Evolutionary conservation across 2,329 filamentous ascomycete genomes (phyloP).

Genomic region (Fusarium beomiforme): DNA sequence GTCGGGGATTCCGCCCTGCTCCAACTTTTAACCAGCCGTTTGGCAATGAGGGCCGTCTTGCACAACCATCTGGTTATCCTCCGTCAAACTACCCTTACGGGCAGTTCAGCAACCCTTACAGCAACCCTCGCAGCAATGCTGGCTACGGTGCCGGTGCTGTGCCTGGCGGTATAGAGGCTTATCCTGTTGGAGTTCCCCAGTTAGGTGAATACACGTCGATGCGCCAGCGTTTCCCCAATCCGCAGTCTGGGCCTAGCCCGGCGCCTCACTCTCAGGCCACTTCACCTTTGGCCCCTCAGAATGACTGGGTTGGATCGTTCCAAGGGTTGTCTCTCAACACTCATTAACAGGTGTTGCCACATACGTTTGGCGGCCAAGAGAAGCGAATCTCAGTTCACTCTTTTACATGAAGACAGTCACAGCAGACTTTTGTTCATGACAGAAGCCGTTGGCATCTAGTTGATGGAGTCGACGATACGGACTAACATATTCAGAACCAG

Average conservation of each 20-base stretch:
- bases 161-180: slow-evolving; percentile 45
- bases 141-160: slow-evolving; percentile 45
- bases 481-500: slow-evolving; percentile 21
- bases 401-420: slow-evolving; percentile 4
- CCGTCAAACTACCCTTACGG: slow-evolving; percentile 51
- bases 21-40: slow-evolving; percentile 54
- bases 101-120: slow-evolving; percentile 46
- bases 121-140: slow-evolving; percentile 45
- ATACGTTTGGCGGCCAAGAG: slow-evolving; percentile 10
- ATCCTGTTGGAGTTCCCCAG: slow-evolving; percentile 48
- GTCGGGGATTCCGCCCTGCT: slow-evolving; percentile 53
- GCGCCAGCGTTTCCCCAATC: slow-evolving; percentile 58
- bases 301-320: slow-evolving; percentile 72
- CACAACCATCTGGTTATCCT: slow-evolving; percentile 49
- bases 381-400: slow-evolving; percentile 10
- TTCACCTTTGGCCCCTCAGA: slow-evolving; percentile 55
- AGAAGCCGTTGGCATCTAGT: slow-evolving; percentile 11
- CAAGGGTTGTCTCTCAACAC: slow-evolving; percentile 79
- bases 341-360: slow-evolving; percentile 50
- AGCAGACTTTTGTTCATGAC: not conserved
- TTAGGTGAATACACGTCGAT: slow-evolving; percentile 57
- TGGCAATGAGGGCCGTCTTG: slow-evolving; percentile 54
- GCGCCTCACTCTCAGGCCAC: slow-evolving; percentile 51
- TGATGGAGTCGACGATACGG: slow-evolving; percentile 13
- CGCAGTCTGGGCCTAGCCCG: slow-evolving; percentile 50